phyloP scores from a whole-genome alignment of 2,329 filamentous ascomycete genomes.

The Hypomyces perniciosus region DNA sequence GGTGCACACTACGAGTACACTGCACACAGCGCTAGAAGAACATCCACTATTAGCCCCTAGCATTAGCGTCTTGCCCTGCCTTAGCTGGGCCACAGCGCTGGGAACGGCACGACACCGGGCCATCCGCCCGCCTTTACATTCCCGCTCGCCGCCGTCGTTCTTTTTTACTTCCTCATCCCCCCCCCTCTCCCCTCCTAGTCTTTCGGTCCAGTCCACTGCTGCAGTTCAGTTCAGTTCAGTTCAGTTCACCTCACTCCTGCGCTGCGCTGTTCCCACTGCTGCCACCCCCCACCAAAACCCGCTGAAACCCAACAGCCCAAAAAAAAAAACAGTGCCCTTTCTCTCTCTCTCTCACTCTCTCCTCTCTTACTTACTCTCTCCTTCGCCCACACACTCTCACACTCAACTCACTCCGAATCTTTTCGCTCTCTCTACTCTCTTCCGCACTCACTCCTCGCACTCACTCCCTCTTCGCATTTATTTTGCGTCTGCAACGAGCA shows the following conservation, averaged over 20 bases:
- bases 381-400: conserved; percentile 13
- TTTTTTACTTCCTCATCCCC: conserved; percentile 11
- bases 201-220: too few relatives aligned
- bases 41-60: conserved; percentile 12
- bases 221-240: not conserved
- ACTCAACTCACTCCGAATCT: too few relatives aligned
- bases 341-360: not conserved
- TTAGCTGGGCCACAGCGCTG: conserved; percentile 27
- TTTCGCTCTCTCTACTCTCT: too few relatives aligned
- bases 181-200: conserved; percentile 7
- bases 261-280: too few relatives aligned
- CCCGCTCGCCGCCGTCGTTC: conserved; percentile 21
- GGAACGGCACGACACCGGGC: conserved; percentile 34
- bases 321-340: not conserved
- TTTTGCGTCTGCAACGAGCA: too few relatives aligned
- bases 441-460: too few relatives aligned
- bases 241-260: conserved; percentile 7
- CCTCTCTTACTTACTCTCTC: conserved; percentile 3
- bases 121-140: conserved; percentile 33
- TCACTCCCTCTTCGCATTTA: too few relatives aligned
- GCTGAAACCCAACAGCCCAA: not conserved
- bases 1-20: not conserved
- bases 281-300: conserved; percentile 14
- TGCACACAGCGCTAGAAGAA: conserved; percentile 12
- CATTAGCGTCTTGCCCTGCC: conserved; percentile 13